Evolutionary conservation across 208 protist genomes (phyloP), one percentile per base, ranked within the genome.

Genomic region (Trypanosoma boissoni): DNA sequence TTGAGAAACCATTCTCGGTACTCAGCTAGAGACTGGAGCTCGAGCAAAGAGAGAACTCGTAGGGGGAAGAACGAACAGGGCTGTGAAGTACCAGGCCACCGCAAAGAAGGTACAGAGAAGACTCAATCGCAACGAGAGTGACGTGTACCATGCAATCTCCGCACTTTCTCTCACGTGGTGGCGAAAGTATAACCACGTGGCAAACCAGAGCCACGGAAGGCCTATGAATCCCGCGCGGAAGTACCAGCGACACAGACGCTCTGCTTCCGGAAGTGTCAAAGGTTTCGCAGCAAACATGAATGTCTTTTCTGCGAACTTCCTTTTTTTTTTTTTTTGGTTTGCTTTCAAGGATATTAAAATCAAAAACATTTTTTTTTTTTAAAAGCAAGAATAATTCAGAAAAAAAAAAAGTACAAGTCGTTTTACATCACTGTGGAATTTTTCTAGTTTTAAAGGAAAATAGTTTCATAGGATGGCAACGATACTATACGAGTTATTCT

Each of bases 121-220:
- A 59, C 58, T 61, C 14, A 82, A 48, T 44, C 53, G 36, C 26
- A 61, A 46, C 16, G 58, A 64, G 12, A 2, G 27, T 1, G n/a
- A 31, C 23, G 61, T 51, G 52, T 79, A 79, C 61, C 73, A 71
- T 26, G 29, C 44, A 24, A 78, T 73, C 8, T 14, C 37, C 0
- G 0, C 34, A 32, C 42, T 78, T 20, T 39, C 23, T 0, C 14
- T 2, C 0, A 51, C 36, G 29, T 60, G 54, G 27, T 54, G 57
- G 7, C 61, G 63, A 50, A 80, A 80, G n/a, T 52, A 54, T 3
- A 75, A 36, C 60, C 63, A 76, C 1, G 56, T 54, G 5, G 64
- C 36, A 12, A 70, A 62, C 76, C 71, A 79, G 12, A 83, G 46
- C 57, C 55, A 75, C 27, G 76, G 76, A 5, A 83, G 61, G 41